These are phyloP conservation scores for Crithidia acanthocephali DNA, from an alignment of 208 protist species.

Conservation along the genomic window DNA sequence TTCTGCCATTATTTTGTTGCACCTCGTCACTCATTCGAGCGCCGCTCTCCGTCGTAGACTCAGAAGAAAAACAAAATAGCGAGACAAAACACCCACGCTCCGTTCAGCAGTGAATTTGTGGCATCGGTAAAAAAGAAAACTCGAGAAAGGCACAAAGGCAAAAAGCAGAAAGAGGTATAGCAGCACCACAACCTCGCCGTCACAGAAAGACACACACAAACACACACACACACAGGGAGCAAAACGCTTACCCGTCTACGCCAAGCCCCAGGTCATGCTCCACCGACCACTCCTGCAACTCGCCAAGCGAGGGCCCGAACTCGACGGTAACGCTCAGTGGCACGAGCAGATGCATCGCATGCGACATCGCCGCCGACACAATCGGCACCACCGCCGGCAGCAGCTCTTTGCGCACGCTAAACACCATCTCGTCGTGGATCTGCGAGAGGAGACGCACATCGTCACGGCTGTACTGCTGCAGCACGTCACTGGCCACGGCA, in stretches of 20 bases:
- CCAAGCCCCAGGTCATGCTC: slow-evolving; percentile 77
- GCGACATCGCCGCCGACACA: slow-evolving; percentile 43
- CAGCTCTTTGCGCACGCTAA: slow-evolving; percentile 46
- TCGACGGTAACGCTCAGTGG: slow-evolving; percentile 67
- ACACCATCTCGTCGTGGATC: slow-evolving; percentile 91
- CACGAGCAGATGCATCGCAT: slow-evolving; percentile 75
- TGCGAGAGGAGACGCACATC: slow-evolving; percentile 63
- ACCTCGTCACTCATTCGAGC: too few relatives aligned
- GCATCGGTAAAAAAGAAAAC: background rate
- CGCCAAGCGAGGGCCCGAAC: slow-evolving; percentile 69
- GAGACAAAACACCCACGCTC: background rate
- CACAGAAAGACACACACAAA: slow-evolving; percentile 15
- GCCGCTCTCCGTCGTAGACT: too few relatives aligned
- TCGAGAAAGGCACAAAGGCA: background rate
- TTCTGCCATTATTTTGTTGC: too few relatives aligned
- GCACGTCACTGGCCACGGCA: slow-evolving; percentile 67
- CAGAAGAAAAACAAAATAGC: too few relatives aligned
- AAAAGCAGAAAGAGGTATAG: slow-evolving; percentile 12
- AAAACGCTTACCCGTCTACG: slow-evolving; percentile 4
- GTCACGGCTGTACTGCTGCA: slow-evolving; percentile 47
- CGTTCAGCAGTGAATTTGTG: background rate
- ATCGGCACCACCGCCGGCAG: slow-evolving; percentile 54
- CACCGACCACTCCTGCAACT: slow-evolving; percentile 76
- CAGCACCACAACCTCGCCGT: background rate
- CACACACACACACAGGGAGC: slow-evolving; percentile 6